Conservation (phyloP, 75 land plant genomes). For the Sequoia sempervirens region DNA sequence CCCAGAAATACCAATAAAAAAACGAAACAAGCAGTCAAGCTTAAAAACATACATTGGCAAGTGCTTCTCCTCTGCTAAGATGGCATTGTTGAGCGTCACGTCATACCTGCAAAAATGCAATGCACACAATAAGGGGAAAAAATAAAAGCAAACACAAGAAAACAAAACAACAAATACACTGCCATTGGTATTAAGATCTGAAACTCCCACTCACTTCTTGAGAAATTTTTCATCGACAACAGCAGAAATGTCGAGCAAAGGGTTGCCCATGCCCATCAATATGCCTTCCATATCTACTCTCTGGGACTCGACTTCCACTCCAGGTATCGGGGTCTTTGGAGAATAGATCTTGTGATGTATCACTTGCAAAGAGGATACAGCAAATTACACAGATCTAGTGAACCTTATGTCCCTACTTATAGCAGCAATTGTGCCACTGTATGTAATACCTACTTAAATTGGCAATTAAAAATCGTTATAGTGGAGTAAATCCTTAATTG, state of each 20-base stretch:
- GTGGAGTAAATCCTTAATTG: neutral
- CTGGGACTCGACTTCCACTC: neutral
- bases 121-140: neutral
- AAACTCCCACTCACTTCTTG: conserved; percentile 44
- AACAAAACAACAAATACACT: neutral
- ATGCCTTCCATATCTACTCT: conserved; percentile 62
- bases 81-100: conserved; percentile 81
- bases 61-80: conserved; percentile 89
- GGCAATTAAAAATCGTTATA: neutral
- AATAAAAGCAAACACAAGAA: neutral
- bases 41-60: conserved; percentile 63
- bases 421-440: neutral
- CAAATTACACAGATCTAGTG: neutral
- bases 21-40: neutral
- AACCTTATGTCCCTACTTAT: neutral
- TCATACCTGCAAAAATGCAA: conserved; percentile 54
- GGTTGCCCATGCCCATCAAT: conserved; percentile 93
- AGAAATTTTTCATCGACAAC: conserved; percentile 84
- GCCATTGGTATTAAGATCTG: neutral
- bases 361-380: neutral
- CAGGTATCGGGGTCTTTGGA: neutral
- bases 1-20: neutral
- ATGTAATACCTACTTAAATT: neutral
- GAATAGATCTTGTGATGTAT: neutral
- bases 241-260: conserved; percentile 82